Base-by-base conservation (phyloP, 345 rosid genomes). In the Moringa oleifera region DNA sequence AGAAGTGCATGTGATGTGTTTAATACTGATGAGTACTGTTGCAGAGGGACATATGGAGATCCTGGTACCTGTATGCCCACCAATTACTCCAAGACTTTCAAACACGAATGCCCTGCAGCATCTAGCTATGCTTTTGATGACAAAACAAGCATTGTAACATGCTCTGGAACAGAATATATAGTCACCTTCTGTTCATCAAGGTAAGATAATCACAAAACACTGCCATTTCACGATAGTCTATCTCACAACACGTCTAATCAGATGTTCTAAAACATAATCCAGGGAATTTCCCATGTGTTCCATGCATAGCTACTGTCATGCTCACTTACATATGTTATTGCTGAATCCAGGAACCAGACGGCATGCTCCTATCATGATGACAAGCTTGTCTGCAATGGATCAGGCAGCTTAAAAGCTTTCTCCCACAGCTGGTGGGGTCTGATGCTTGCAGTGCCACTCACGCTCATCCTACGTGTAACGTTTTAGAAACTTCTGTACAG, bases 61-160 rank as follows among this genome's bases (percentile, higher is more conserved):
- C 77, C 77, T 9, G 57, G 19, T 0, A 60, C 72, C 1, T 86
- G 89, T 65, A 53, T 57, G 21, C 73, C 92, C 9, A 70, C 79
- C 6, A 81, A 83, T 55, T 86, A 81, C 60, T 81, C 92, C 20
- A 81, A 23, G 66, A 73, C 64, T 25, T 83, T 86, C 73, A 86
- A 86, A 59, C 71, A 80, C 52, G 75, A 67, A 1, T 86, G 89
- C 68, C 89, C 92, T 31, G 80, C 79, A 18, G 84, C 92, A 23
- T 75, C 83, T 19, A 83, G 87, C 65, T 86, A 81, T 56, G 89
- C 89, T 6, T 71, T 65, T 18, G 93, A 86, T 20, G 71, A 68
- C 31, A 61, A 59, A 20, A 62, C 83, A n/a, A 83, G 85, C 55
- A 66, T 86, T 23, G 61, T 78, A 51, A 78, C 87, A 31, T 86